Base-by-base conservation (phyloP, 2,329 filamentous ascomycete genomes). In the Talaromyces rugulosus region DNA sequence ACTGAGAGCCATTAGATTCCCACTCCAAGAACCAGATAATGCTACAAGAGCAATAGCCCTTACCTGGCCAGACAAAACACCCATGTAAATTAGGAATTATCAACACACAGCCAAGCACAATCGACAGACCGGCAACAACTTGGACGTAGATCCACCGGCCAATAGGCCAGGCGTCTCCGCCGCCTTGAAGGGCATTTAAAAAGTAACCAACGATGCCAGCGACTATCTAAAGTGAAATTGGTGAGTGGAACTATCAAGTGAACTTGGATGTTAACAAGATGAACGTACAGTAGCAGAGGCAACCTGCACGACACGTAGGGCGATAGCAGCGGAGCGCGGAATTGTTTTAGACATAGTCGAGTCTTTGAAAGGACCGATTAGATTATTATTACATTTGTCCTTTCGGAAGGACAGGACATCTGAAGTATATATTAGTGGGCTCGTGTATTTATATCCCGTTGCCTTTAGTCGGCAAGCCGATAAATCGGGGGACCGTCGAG, bases 111-210 rank as follows among this genome's bases (percentile, higher is more conserved):
- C 85, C 81, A 18, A 91, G 78, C 44, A 93, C 73, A 60, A 92
- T 85, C 14, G 87, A 85, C n/a, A 93, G 69, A 23, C 82, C 87
- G 2, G 90, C 87, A 40, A 92, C 82, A n/a, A 91, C 85, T 69
- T 89, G 85, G 51, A 89, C 85, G 80, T 91, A 93, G 76, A 93
- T 90, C 78, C 88, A 87, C 60, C 89, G 87, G 42, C 82, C 86
- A 40, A 83, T 77, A 18, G 81, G 77, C 81, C 84, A 87, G 63
- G 79, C 75, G 58, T 81, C 79, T 40, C 79, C 74, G 33, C 78
- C 66, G 23, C 77, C 64, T 53, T 78, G 77, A 2, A 76, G 68
- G 18, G 40, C 11, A 71, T 86, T 82, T 28, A 92, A 83, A 73
- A 88, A 89, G 65, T 84, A 74, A 56, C 87, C 88, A 62, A 88